A percentile compares a stretch with the other conserved stretches of the same genome.
phyloP scores from a whole-genome alignment of 169 alveolate genomes.

The Eimeria sp. region DNA sequence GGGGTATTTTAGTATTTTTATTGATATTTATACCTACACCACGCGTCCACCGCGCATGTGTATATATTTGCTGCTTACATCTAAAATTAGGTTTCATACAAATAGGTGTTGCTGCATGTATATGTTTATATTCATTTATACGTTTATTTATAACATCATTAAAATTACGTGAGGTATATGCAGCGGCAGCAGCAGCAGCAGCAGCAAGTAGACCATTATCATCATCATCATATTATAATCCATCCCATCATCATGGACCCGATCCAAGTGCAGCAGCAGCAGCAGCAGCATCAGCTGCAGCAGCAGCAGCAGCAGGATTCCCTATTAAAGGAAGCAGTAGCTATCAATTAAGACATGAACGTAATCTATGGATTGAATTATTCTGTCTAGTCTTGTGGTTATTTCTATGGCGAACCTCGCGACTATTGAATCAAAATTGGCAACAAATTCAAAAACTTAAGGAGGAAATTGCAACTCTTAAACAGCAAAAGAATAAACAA shows the following conservation, averaged over 20 bases:
- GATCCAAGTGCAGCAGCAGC: not conserved
- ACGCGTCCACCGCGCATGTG: conserved; percentile 20
- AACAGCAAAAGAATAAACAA: not conserved
- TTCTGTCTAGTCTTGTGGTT: conserved; percentile 55
- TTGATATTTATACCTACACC: conserved; percentile 27
- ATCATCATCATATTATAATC: no score
- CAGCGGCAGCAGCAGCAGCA: conserved; percentile 55
- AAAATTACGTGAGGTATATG: conserved; percentile 59
- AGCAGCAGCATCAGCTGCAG: not conserved
- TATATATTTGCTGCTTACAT: conserved; percentile 37
- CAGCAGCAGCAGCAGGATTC: not conserved
- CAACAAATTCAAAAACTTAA: conserved; percentile 16
- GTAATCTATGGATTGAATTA: conserved; percentile 31
- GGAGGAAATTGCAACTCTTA: not conserved
- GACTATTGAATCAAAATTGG: conserved; percentile 10
- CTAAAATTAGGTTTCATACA: conserved; percentile 21
- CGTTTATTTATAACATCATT: not conserved
- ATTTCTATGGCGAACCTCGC: conserved; percentile 23
- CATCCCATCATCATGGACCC: not conserved
- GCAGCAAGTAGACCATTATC: not conserved
- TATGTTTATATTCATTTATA: not conserved
- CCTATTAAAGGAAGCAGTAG: conserved; percentile 20
- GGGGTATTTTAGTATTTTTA: conserved; percentile 16
- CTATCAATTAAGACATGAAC: conserved; percentile 36
- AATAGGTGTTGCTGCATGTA: not conserved